Evolutionary conservation across 352 stramenopile species (phyloP), one percentile per base, ranked within the genome.

Genomic region (Phytophthora vignae): DNA sequence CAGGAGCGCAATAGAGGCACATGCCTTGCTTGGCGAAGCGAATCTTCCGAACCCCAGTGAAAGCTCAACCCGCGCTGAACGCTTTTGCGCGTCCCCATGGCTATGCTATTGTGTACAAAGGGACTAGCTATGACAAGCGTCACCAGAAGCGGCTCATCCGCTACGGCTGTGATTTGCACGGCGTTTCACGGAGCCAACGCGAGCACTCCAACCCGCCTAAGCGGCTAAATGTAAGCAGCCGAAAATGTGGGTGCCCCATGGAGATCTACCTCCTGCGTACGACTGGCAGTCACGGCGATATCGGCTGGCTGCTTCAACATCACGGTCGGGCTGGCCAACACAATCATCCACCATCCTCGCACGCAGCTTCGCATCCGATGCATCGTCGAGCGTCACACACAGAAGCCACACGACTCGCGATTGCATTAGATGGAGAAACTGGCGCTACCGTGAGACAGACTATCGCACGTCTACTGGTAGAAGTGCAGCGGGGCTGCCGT

Each of bases 301-400:
- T 22, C 17, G 12, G 14, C 7, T 63, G 21, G 27, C 36, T 40
- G 27, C 42, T 63, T 27, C 46, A 66, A n/a, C 59, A 66, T 49
- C 59, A 48, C 7, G 46, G 19, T 10, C n/a, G 33, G 10, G 60
- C 19, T 21, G 27, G 44, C 17, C 19, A 44, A 7, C 49, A 67
- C 6, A 67, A 67, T 17, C 60, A 60, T 19, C 19, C 33, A 10
- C 60, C 60, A 29, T 60, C 60, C 2, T 46, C 60, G 10, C 25
- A 62, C 22, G 53, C 62, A 21, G 27, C 42, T 19, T 69, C 62
- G 17, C 52, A 69, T 52, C 62, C 62, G n/a, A 63, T 69, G 15
- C 31, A 48, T 54, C 55, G 55, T 21, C 29, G 21, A 36, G 54
- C 55, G 17, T 22, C 44, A 8, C 54, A 22, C 9, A 62, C 55